Percentiles rank a stretch among this genome's conserved stretches.
phyloP scores from a whole-genome alignment of 2,329 filamentous ascomycete genomes.

The Leptographium procerum region DNA sequence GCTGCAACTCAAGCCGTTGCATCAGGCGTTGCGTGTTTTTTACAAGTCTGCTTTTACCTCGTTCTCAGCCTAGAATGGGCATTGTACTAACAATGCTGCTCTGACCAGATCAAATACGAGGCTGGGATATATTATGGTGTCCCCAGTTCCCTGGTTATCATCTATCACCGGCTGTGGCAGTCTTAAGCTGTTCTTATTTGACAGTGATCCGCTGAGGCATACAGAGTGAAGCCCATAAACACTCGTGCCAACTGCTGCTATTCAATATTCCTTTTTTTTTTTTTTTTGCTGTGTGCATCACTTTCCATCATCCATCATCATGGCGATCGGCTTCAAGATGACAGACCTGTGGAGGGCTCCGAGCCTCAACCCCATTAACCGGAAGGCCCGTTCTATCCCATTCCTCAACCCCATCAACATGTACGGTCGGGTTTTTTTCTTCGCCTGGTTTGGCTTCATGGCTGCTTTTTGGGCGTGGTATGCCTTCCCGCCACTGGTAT shows the following conservation, averaged over 20 bases:
- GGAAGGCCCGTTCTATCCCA: constrained; percentile 71
- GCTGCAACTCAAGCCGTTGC: neutral
- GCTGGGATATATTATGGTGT: neutral
- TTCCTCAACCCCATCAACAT: constrained; percentile 65
- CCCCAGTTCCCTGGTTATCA: neutral
- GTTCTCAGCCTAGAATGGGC: neutral
- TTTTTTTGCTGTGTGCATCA: neutral
- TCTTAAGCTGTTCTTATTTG: no score
- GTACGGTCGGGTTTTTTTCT: constrained; percentile 83
- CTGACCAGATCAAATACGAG: neutral
- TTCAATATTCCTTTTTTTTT: neutral
- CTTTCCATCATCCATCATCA: neutral
- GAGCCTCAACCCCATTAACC: constrained; percentile 71
- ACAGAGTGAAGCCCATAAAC: neutral
- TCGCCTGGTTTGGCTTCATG: constrained; percentile 79
- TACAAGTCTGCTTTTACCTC: neutral
- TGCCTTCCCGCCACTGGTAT: constrained; percentile 74
- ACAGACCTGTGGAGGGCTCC: constrained; percentile 43
- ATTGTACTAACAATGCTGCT: neutral
- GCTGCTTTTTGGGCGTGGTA: constrained; percentile 89
- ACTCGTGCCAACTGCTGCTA: neutral
- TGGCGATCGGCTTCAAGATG: constrained; percentile 19
- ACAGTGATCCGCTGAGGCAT: neutral
- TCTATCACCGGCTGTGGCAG: neutral
- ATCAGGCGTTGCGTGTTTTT: neutral